Base-by-base conservation (phyloP, 2,329 filamentous ascomycete genomes). In the Fusarium tuaranense region DNA sequence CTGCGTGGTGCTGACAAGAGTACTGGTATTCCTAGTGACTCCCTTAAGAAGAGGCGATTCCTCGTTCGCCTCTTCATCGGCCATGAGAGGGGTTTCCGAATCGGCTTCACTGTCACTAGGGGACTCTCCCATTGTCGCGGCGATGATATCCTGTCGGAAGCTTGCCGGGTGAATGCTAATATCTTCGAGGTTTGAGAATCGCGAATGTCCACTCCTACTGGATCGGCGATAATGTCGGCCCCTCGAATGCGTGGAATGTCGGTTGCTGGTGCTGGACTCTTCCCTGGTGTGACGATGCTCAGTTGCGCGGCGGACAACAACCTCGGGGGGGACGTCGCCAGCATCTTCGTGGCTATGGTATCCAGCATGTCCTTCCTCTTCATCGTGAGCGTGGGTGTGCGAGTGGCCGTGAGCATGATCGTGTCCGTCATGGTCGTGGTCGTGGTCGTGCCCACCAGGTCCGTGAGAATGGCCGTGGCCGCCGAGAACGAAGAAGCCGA, bases 101-200 rank as follows among this genome's bases (percentile, higher is more conserved):
- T 89, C 88, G 13, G 83, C 83, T 36, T 88, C 88, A 68, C 87
- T 89, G 34, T 90, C 91, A 61, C 87, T 84, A n/a, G 81, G 80
- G 16, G 79, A 75, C 8, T 81, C 77, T 34, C 91, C 86, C 61
- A 90, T 89, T 69, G 92, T 92, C n/a, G 94, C 94, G 41, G 92
- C 92, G 75, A 98, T 97, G 77, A 99, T 98, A 66, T 96, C 95
- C 81, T 97, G 94, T 75, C 97, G 89, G 86, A 98, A 95, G 73
- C 93, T 96, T 27, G 95, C 93, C 4, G 97, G 97, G 81, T 98
- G 94, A 63, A 97, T 94, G 81, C 92, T 94, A 76, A 97, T 93
- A 65, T 95, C 89, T 38, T 92, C 84, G 86, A 95, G 84, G 85
- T 88, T 91, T 69, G 90, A 85, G 73, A 93, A 88, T 77, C 90